Base-by-base conservation (phyloP, 306 rosid species). In the Astragalus glycyphyllos region DNA sequence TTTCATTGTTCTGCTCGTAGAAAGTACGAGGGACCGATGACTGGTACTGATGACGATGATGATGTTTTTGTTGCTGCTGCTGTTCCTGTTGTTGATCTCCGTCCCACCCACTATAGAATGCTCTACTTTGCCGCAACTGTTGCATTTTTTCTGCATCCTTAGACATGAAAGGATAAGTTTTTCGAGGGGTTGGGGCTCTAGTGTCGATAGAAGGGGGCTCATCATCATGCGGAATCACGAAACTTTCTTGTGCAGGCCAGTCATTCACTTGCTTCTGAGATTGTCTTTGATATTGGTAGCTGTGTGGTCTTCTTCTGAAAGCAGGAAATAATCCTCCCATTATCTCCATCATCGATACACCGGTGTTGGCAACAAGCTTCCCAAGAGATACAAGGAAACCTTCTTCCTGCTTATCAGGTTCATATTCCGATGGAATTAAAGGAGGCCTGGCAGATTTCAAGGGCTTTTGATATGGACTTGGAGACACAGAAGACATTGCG, bases 171-270 rank as follows among this genome's bases (percentile, higher is more conserved):
- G 96, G 72, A 23, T 92, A 92, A 15, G 92, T 92, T 82, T 92
- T 92, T 46, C 92, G 84, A 14, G 98, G 98, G 17, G 98, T 92
- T 20, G 96, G 88, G 63, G 88, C 78, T 71, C 92, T 78, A 11
- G 90, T 76, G 75, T 92, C 96, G 9, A 86, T 84, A 1, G 95
- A 77, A 72, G 98, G 98, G 7, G 97, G 90, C 62, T 89, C 96
- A 6, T 92, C 98, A 71, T 82, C 96, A 7, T 86, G 88, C 1
- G 96, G 95, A 65, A 92, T 92, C 71, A 84, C 88, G 11, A 83
- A 89, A 74, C 98, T 92, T 64, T 92, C 98, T 73, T 92, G 98
- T 69, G 79, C 86, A 3, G 94, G 97, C 96, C 96, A 92, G 54
- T 83, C 31, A 75, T 79, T 82, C 50, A 79, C 65, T 53, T 78